Evolutionary conservation across 345 rosid genomes (phyloP), one percentile per base, ranked within the genome.

Genomic region (Pseudoturritis turrita): DNA sequence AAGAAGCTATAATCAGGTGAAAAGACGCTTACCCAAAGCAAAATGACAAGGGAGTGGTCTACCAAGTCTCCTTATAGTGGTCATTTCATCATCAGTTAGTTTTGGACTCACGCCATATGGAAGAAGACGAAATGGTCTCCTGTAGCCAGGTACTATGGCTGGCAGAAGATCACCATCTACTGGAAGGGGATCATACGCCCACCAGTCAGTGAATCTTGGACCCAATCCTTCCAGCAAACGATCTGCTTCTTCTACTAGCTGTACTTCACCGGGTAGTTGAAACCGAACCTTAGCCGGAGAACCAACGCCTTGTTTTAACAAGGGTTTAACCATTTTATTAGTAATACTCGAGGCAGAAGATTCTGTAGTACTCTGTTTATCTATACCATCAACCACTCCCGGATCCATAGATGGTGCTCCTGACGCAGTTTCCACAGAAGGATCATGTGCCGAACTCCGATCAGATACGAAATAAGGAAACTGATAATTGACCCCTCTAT

Each of bases 141-240:
- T 85, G 74, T 85, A 89, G 22, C 89, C 91, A 50, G 92, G 87
- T 50, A 94, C 77, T 66, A 83, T 15, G 12, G 90, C 96, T 51
- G 97, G 97, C 26, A 94, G 82, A 70, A 94, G 90, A 80, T 94
- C 96, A 78, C 89, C 97, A 79, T 91, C 97, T 41, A 94, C 83
- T 19, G 98, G 98, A 29, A 84, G 83, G 19, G 98, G 98, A 47
- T 91, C 95, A 77, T 87, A 91, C 31, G 95, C 98, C 98, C 97
- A 89, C 97, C 97, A 91, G 57, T 89, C 97, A 25, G 81, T 76
- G 76, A 81, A 94, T 25, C 98, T 86, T 22, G 98, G 98, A 62
- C 97, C 97, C 71, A 94, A 69, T 63, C 96, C 97, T 58, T 91
- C 90, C 73, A 94, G 81, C 79, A 91, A 82, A 51, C 78, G 60